These are phyloP conservation scores for Talaromyces albobiverticillius DNA, from an alignment of 2,329 filamentous ascomycete genomes.

Conservation along the genomic window DNA sequence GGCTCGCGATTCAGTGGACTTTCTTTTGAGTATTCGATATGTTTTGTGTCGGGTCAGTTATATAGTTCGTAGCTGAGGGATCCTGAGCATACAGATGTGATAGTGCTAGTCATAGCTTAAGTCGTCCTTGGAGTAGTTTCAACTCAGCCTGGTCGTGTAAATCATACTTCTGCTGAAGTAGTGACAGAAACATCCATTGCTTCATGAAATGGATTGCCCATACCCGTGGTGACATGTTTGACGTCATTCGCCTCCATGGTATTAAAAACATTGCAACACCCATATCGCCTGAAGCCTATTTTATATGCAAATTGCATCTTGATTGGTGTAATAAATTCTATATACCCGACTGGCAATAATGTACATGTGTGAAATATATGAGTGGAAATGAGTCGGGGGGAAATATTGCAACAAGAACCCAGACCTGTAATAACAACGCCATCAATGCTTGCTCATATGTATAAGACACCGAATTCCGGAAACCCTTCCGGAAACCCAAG, in stretches of 20 bases:
- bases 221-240: too few species aligned
- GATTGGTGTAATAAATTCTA: neutral
- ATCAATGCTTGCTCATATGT: slow-evolving; percentile 24
- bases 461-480: slow-evolving; percentile 16
- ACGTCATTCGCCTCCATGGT: slow-evolving; percentile 9
- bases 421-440: slow-evolving; percentile 20
- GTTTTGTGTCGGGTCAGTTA: neutral
- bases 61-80: neutral
- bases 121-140: too few species aligned
- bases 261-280: neutral
- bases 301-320: neutral
- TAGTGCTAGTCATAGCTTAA: too few species aligned
- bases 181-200: too few species aligned
- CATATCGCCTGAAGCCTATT: neutral
- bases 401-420: neutral
- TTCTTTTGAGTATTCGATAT: slow-evolving; percentile 5
- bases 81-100: neutral
- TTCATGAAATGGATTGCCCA: too few species aligned
- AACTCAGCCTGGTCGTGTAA: too few species aligned
- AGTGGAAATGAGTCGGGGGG: neutral
- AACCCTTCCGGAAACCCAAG: slow-evolving; percentile 17
- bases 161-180: too few species aligned
- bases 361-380: slow-evolving; percentile 8
- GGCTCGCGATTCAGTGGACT: slow-evolving; percentile 34
- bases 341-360: neutral